These are phyloP conservation scores for Acephala macrosclerotiorum DNA, from an alignment of 2,329 filamentous ascomycete species.

Conservation along the genomic window DNA sequence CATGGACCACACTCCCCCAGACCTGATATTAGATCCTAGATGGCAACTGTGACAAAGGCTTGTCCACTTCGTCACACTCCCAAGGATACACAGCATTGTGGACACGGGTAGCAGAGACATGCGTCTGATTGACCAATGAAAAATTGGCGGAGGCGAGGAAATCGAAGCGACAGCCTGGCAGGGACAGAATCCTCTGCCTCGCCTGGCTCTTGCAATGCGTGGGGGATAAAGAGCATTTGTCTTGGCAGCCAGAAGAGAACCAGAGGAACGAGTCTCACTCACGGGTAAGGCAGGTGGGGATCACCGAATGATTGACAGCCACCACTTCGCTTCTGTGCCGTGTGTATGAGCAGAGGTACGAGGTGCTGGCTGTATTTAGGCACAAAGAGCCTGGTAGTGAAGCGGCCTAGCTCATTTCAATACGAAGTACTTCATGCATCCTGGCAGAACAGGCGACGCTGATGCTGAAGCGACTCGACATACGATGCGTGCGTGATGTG, in stretches of 20 bases:
- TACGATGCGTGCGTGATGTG: neutral
- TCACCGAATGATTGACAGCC: neutral
- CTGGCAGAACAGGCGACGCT: neutral
- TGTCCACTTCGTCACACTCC: neutral
- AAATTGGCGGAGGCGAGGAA: neutral
- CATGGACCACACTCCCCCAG: constrained; percentile 2
- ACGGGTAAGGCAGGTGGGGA: neutral
- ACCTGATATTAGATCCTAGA: constrained; percentile 8
- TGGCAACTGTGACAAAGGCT: neutral
- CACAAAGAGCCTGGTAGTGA: neutral
- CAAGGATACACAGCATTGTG: neutral
- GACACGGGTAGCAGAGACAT: constrained; percentile 3
- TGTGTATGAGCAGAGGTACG: neutral
- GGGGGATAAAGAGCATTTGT: neutral
- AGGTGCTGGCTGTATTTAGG: neutral
- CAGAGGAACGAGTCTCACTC: neutral
- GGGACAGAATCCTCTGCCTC: neutral
- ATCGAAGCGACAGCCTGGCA: constrained; percentile 1
- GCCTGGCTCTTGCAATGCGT: neutral
- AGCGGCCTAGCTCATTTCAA: neutral
- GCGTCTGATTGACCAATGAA: constrained; percentile 13
- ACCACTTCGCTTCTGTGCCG: neutral
- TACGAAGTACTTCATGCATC: constrained; percentile 7
- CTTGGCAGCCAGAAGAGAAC: neutral
- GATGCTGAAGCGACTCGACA: neutral